Base-by-base conservation (phyloP, 148 eudicot genomes). In the Vaccinium myrtillus region DNA sequence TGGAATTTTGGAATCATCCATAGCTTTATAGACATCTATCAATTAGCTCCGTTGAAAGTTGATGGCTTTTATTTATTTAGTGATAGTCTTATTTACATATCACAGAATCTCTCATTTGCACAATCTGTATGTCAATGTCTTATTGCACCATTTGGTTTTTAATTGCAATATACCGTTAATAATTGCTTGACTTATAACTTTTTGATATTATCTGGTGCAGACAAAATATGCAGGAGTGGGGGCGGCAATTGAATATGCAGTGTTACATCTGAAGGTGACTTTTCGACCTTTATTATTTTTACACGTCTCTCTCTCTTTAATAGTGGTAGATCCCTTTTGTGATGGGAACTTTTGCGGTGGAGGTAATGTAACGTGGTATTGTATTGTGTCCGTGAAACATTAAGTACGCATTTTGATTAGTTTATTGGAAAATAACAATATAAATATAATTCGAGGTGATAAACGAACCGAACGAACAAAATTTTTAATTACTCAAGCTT, bases 201-300 rank as follows among this genome's bases (percentile, higher is more conserved):
- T 1, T 36, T 73, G 21, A 15, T 16, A n/a, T 78, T 76, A 71
- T 77, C 59, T 73, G 27, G 15, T 87, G 91, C 93, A 95, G 98
- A 89, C 86, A 77, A 92, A 91, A 21, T 91, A 89, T 82, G 86
- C 94, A 21, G 94, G 97, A n/a, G 86, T 88, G 0, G 95, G 98
- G 86, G 97, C 97, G 19, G 97, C 97, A 6, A 90, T 94, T 90
- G 98, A 95, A 91, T 95, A 90, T 90, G 98, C 95, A 49, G 95
- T 94, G 50, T 43, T 92, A 81, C 90, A 92, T 89, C 95, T 95
- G 75, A 90, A 94, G 95, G 98, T 95, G 79, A 84, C 32, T 58
- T 30, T 58, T 30, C 55, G n/a, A 58, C n/a, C 21, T 10, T 30
- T 58, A 8, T 43, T 43, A 65, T 23, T 79, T 79, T 56, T 27